Conservation (phyloP, 768 basidiomycete genomes). For the Sarcodon aspratus region DNA sequence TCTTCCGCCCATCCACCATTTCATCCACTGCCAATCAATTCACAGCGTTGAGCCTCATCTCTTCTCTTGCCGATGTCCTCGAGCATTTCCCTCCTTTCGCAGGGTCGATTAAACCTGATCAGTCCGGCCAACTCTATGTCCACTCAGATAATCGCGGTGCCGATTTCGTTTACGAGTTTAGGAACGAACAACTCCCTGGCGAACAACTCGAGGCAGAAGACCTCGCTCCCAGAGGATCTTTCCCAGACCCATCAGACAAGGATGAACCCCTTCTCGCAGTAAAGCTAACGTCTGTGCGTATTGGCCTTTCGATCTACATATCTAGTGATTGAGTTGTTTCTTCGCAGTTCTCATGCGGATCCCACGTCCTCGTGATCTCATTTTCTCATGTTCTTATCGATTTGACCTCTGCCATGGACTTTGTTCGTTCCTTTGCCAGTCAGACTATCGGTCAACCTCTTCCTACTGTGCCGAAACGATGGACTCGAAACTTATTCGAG, state of each 20-base stretch:
- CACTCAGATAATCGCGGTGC: neutral
- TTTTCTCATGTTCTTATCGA: neutral
- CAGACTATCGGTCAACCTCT: neutral
- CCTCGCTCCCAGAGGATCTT: neutral
- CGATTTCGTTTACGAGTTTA: neutral
- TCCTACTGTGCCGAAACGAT: neutral
- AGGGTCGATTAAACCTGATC: neutral
- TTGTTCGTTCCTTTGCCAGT: neutral
- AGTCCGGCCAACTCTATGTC: neutral
- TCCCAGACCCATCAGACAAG: neutral
- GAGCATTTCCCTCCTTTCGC: neutral
- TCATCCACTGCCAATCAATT: neutral
- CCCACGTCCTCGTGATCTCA: neutral
- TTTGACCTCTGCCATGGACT: neutral
- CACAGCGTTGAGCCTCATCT: neutral
- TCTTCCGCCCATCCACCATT: neutral
- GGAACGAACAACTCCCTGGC: neutral
- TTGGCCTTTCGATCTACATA: neutral
- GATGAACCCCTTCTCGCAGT: neutral
- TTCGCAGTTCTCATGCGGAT: neutral
- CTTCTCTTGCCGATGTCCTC: neutral
- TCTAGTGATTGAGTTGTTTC: neutral
- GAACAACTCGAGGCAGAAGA: neutral
- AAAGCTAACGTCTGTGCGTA: neutral
- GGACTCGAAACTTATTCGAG: neutral